Evolutionary conservation across 495 filamentous ascomycete species (phyloP).

Genomic region (Penicillium dipodomyicola): DNA sequence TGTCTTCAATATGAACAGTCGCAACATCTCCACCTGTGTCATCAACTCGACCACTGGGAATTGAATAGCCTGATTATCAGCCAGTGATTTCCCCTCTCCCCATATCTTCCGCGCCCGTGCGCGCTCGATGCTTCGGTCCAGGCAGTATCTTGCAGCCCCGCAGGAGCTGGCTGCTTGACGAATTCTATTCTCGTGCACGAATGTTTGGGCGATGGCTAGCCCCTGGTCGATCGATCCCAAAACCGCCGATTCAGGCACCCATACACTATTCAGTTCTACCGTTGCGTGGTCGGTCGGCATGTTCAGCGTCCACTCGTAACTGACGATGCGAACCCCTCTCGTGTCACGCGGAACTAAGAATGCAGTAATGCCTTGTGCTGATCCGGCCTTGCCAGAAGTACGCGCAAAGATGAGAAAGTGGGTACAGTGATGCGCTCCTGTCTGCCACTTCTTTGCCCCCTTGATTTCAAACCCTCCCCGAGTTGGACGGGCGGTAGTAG

Average conservation of each 20-base stretch:
- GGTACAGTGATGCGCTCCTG: constrained; percentile 55
- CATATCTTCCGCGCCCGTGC: constrained; percentile 52
- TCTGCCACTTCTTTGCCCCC: constrained; percentile 62
- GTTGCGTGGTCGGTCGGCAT: constrained; percentile 63
- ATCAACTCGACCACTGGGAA: constrained; percentile 59
- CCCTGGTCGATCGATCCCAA: constrained; percentile 48
- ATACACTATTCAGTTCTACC: constrained; percentile 48
- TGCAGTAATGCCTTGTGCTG: constrained; percentile 53
- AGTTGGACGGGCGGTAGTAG: constrained; percentile 42
- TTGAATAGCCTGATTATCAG: constrained; percentile 58
- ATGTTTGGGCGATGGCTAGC: constrained; percentile 57
- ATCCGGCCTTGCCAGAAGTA: constrained; percentile 46
- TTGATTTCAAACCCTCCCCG: constrained; percentile 50
- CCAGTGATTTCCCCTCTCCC: constrained; percentile 47
- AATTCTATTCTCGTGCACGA: constrained; percentile 62
- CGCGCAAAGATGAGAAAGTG: constrained; percentile 60
- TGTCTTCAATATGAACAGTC: constrained; percentile 57
- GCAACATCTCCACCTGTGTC: constrained; percentile 60
- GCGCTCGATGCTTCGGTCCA: constrained; percentile 52
- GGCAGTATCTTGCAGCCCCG: constrained; percentile 55
- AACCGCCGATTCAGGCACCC: constrained; percentile 47
- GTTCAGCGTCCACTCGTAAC: constrained; percentile 61
- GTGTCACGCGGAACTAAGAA: constrained; percentile 52
- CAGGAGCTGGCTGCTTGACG: constrained; percentile 59
- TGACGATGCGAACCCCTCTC: constrained; percentile 46